A percentile compares a stretch with the other conserved stretches of the same genome.
Conservation (phyloP, 306 rosid genomes). For the Erythrophleum fordii region DNA sequence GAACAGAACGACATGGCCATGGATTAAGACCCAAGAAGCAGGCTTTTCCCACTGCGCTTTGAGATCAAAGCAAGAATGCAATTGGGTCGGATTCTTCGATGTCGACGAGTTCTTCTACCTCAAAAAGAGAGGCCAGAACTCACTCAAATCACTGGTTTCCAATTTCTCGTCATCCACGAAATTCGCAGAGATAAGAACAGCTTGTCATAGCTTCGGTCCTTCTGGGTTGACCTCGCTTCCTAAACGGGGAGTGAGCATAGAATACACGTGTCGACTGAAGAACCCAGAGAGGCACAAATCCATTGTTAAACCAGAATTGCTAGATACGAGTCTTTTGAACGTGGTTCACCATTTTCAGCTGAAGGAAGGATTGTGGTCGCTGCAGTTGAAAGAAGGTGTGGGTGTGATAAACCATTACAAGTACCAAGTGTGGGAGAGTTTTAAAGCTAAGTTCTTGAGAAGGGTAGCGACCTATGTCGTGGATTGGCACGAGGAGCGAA, state of each 20-base stretch:
- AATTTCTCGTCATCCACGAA: conserved; percentile 55
- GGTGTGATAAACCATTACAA: conserved; percentile 88
- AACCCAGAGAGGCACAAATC: conserved; percentile 85
- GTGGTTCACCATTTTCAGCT: conserved; percentile 89
- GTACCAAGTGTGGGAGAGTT: conserved; percentile 94
- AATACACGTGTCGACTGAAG: conserved; percentile 88
- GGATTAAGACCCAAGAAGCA: conserved; percentile 97
- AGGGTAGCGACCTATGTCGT: conserved; percentile 97
- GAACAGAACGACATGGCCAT: conserved; percentile 81
- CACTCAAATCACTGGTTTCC: conserved; percentile 57
- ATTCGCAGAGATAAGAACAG: conserved; percentile 79
- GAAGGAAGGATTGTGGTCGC: conserved; percentile 52
- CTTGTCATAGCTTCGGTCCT: conserved; percentile 92
- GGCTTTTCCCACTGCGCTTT: conserved; percentile 95
- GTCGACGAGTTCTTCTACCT: conserved; percentile 93
- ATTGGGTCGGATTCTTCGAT: conserved; percentile 96
- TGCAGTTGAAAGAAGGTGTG: conserved; percentile 55
- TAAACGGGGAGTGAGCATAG: conserved; percentile 66
- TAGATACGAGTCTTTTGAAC: conserved; percentile 74
- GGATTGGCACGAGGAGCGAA: conserved; percentile 91
- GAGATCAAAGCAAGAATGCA: conserved; percentile 81
- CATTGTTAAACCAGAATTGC: conserved; percentile 73
- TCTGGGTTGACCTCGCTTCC: conserved; percentile 79
- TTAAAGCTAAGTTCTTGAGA: conserved; percentile 79
- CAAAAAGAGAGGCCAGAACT: conserved; percentile 51